phyloP scores from a whole-genome alignment of 1,284 basidiomycete species.

The Marasmius oreades region DNA sequence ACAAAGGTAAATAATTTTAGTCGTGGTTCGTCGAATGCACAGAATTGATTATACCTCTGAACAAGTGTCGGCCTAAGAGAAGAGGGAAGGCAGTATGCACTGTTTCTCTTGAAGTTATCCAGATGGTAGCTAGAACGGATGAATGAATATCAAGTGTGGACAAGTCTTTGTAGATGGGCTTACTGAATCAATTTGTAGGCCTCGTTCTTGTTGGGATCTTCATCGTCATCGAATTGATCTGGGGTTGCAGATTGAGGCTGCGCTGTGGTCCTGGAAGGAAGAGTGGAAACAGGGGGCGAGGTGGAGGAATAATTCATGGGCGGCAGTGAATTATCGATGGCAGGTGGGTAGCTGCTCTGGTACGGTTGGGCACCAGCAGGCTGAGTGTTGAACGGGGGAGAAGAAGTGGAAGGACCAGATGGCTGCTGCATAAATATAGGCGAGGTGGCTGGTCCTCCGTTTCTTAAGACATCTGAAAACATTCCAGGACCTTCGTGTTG shows the following conservation, averaged over 20 bases:
- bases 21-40: background rate
- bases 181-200: slow-evolving; percentile 81
- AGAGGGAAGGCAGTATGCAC: slow-evolving; percentile 82
- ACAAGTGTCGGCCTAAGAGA: slow-evolving; percentile 83
- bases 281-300: slow-evolving; percentile 17
- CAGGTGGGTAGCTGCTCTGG: slow-evolving; percentile 53
- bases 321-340: slow-evolving; percentile 48
- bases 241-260: slow-evolving; percentile 13
- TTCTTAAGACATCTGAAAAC: slow-evolving; percentile 62
- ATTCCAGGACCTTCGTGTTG: slow-evolving; percentile 44
- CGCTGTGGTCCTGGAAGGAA: slow-evolving; percentile 21
- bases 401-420: slow-evolving; percentile 30
- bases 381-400: slow-evolving; percentile 33
- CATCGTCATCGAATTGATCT: slow-evolving; percentile 40
- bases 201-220: slow-evolving; percentile 69
- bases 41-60: slow-evolving; percentile 53
- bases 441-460: slow-evolving; percentile 41
- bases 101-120: slow-evolving; percentile 79
- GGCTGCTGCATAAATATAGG: slow-evolving; percentile 59
- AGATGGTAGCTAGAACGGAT: slow-evolving; percentile 66
- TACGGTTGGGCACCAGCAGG: slow-evolving; percentile 37
- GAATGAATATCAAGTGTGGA: slow-evolving; percentile 5
- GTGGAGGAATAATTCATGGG: slow-evolving; percentile 41
- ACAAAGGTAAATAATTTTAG: slow-evolving; percentile 16
- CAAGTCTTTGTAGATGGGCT: slow-evolving; percentile 18